Evolutionary conservation across 495 filamentous ascomycete genomes (phyloP).

Genomic region (Beverwykella pulmonaria): DNA sequence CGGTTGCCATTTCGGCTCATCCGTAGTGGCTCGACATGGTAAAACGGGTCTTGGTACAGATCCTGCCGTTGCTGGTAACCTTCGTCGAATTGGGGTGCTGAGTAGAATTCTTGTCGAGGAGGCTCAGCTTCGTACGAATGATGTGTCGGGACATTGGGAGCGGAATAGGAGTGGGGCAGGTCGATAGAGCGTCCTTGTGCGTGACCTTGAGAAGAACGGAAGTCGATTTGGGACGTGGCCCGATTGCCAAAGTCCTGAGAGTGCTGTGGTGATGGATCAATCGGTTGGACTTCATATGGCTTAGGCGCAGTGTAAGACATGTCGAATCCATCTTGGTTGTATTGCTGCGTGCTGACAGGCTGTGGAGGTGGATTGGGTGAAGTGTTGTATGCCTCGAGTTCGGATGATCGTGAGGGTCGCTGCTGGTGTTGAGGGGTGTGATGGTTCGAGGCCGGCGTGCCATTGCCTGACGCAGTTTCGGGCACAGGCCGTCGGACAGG

Average conservation of each 20-base stretch:
- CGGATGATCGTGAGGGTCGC: background rate
- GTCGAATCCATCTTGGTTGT: constrained; percentile 26
- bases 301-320: constrained; percentile 35
- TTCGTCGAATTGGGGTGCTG: background rate
- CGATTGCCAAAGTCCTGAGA: constrained; percentile 9
- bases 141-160: constrained; percentile 31
- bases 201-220: constrained; percentile 18
- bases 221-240: constrained; percentile 27
- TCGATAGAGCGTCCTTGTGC: constrained; percentile 17
- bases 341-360: background rate
- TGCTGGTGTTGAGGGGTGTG: constrained; percentile 27
- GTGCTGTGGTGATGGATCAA: constrained; percentile 24
- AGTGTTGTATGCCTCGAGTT: constrained; percentile 14
- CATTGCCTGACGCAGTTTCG: constrained; percentile 23
- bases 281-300: constrained; percentile 33
- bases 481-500: constrained; percentile 25
- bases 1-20: constrained; percentile 11
- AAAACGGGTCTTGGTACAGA: constrained; percentile 16
- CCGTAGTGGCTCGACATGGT: constrained; percentile 34
- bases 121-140: constrained; percentile 14
- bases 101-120: background rate
- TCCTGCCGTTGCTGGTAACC: constrained; percentile 5
- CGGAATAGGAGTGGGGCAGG: constrained; percentile 41
- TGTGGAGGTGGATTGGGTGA: constrained; percentile 8
- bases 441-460: constrained; percentile 10